phyloP scores from a whole-genome alignment of 768 basidiomycete genomes.

The Ephemerocybe angulata region DNA sequence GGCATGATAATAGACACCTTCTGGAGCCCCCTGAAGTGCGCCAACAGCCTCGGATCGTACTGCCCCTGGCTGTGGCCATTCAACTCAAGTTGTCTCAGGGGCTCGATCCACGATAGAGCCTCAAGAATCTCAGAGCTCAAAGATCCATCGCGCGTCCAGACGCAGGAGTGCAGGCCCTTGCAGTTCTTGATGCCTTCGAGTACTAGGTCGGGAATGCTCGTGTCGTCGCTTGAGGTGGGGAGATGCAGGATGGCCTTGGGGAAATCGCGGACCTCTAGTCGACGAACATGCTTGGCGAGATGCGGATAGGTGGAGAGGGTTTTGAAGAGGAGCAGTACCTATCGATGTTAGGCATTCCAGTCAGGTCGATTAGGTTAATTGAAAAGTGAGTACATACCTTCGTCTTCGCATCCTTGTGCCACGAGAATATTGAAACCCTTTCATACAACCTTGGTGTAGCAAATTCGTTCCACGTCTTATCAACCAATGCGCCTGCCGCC shows the following conservation, averaged over 20 bases:
- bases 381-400: slow-evolving; percentile 39
- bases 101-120: slow-evolving; percentile 40
- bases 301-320: slow-evolving; percentile 53
- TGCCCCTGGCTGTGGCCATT: slow-evolving; percentile 61
- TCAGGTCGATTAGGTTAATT: not conserved
- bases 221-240: slow-evolving; percentile 22
- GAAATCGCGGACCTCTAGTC: slow-evolving; percentile 74
- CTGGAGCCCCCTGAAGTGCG: slow-evolving; percentile 46
- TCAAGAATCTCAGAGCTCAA: slow-evolving; percentile 55
- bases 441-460: slow-evolving; percentile 53
- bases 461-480: slow-evolving; percentile 49
- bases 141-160: slow-evolving; percentile 81
- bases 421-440: slow-evolving; percentile 59
- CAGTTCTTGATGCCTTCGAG: slow-evolving; percentile 57
- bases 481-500: slow-evolving; percentile 52
- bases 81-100: slow-evolving; percentile 59
- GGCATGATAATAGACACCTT: slow-evolving; percentile 77
- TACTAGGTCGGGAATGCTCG: slow-evolving; percentile 36
- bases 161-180: slow-evolving; percentile 54
- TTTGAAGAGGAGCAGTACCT: slow-evolving; percentile 61
- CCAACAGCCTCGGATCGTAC: slow-evolving; percentile 52
- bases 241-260: slow-evolving; percentile 46
- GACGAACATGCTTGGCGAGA: slow-evolving; percentile 55
- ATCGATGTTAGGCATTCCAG: not conserved
- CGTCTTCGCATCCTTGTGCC: slow-evolving; percentile 63